Base-by-base conservation (phyloP, 2,329 filamentous ascomycete species). In the Westerdykella aurantiaca region DNA sequence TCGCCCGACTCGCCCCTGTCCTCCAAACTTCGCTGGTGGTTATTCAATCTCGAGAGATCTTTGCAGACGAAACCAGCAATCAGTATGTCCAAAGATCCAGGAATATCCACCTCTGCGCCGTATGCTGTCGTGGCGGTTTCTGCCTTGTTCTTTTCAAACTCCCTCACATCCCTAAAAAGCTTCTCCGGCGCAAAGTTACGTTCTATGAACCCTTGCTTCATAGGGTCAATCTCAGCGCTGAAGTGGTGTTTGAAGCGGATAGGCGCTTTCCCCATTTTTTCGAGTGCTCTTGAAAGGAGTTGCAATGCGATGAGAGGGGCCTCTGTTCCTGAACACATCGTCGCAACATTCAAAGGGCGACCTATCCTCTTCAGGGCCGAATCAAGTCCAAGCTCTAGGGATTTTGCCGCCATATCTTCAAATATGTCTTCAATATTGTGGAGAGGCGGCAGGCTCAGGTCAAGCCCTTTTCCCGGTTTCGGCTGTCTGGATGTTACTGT, bases 301-400 rank as follows among this genome's bases (percentile, higher is more conserved):
- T 79, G 68, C 12, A 88, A 58, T 0, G 82, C 82, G 1, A 89
- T 70, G 2, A 91, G 67, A 0, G 86, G 86, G 4, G 81, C 80
- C 52, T 91, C 86, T 0, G 86, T 90, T 0, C 86, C 86, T 1
- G 85, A 89, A 59, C 85, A 90, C 71, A 89, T 80, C 0, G 86
- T 91, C 0, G 76, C 85, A 21, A 89, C 70, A 7, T 74, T 66
- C 0, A 85, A 52, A 4, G 69, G 57, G 6, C 69, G 58, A 2
- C 57, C 57, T 1, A 73, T 50, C 39, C 64, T 51, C 2, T 58
- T 22, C 1, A 73, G 34, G 1, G 69, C 61, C 40, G 69, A 44
- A 23, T 56, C 40, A 9, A 76, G 52, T 10, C 63, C 61, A 7
- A 56, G 49, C 1, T 44, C 11, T 2, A 61, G 9, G 52, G 67